Percentiles rank a stretch among this genome's conserved stretches.
phyloP scores from a whole-genome alignment of 495 filamentous ascomycete species.

The Trichoderma asperelloides region DNA sequence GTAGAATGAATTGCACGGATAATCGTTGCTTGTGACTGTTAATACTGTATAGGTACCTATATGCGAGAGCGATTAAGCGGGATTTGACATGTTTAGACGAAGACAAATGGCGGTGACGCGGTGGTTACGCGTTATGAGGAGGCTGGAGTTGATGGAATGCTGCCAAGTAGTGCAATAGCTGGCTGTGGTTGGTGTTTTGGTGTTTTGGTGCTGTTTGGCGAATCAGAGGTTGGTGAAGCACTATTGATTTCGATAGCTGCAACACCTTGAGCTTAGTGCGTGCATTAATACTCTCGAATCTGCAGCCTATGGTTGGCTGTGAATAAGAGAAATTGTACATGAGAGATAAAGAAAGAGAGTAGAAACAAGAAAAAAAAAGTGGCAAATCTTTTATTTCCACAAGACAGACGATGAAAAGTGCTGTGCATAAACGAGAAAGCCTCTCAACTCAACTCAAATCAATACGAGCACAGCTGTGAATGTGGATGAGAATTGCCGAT shows the following conservation, averaged over 20 bases:
- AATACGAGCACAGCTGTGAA: not conserved
- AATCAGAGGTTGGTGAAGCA: too few relatives aligned
- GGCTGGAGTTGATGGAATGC: not conserved
- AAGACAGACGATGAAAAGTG: not conserved
- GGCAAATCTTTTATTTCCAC: not conserved
- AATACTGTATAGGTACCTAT: not conserved
- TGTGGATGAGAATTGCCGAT: not conserved
- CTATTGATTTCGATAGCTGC: too few relatives aligned
- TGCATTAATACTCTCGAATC: too few relatives aligned
- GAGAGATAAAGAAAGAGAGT: too few relatives aligned
- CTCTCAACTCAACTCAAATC: too few relatives aligned
- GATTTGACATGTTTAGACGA: not conserved
- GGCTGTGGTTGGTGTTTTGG: not conserved
- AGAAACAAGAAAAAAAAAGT: not conserved
- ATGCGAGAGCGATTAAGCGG: not conserved
- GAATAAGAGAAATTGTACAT: too few relatives aligned
- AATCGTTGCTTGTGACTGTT: not conserved
- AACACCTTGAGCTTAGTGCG: too few relatives aligned
- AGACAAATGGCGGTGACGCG: too few relatives aligned
- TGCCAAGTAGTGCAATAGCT: not conserved
- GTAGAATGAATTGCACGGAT: not conserved
- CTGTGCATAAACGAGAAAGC: too few relatives aligned
- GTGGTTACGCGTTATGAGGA: too few relatives aligned
- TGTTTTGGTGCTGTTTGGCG: too few relatives aligned
- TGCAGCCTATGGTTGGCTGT: too few relatives aligned